These are phyloP conservation scores for Colletotrichum navitas DNA, from an alignment of 2,329 filamentous ascomycete species.

Conservation along the genomic window DNA sequence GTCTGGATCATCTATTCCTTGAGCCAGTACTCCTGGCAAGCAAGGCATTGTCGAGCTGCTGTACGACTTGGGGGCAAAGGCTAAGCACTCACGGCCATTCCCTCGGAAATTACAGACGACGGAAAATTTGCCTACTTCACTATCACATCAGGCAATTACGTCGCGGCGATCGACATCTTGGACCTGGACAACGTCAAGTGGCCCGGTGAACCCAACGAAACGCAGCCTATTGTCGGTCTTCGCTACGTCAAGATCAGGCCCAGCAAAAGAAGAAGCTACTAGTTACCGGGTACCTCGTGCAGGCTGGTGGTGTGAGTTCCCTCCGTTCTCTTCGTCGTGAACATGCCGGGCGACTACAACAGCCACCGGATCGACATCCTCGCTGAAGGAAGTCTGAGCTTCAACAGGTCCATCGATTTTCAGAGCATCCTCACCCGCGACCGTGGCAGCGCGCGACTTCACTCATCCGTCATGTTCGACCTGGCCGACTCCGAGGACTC, in stretches of 20 bases:
- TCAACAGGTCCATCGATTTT: slow-evolving; percentile 73
- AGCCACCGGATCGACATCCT: slow-evolving; percentile 71
- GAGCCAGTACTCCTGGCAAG: slow-evolving; percentile 66
- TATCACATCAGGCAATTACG: slow-evolving; percentile 71
- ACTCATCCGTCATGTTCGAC: slow-evolving; percentile 16
- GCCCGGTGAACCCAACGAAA: no score
- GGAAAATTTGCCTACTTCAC: slow-evolving; percentile 71
- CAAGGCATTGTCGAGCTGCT: slow-evolving; percentile 70
- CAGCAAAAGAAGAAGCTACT: slow-evolving; percentile 74
- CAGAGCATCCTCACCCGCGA: slow-evolving; percentile 61
- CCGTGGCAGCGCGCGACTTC: slow-evolving; percentile 64
- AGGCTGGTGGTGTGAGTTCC: slow-evolving; percentile 63
- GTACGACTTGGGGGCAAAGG: slow-evolving; percentile 68
- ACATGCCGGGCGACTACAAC: slow-evolving; percentile 73
- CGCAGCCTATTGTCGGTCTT: no score
- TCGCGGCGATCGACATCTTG: slow-evolving; percentile 71
- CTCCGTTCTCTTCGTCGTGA: slow-evolving; percentile 62
- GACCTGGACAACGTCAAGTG: slow-evolving; percentile 67
- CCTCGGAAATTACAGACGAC: slow-evolving; percentile 70
- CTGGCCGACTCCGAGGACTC: slow-evolving; percentile 66
- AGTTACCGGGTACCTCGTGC: slow-evolving; percentile 76
- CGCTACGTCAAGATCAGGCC: slow-evolving; percentile 69
- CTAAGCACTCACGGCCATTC: slow-evolving; percentile 69
- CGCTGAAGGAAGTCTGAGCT: slow-evolving; percentile 65
- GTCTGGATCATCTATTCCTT: slow-evolving; percentile 75